These are phyloP conservation scores for Podila epigama DNA, from an alignment of 192 early-diverging fungal species.

Conservation along the genomic window DNA sequence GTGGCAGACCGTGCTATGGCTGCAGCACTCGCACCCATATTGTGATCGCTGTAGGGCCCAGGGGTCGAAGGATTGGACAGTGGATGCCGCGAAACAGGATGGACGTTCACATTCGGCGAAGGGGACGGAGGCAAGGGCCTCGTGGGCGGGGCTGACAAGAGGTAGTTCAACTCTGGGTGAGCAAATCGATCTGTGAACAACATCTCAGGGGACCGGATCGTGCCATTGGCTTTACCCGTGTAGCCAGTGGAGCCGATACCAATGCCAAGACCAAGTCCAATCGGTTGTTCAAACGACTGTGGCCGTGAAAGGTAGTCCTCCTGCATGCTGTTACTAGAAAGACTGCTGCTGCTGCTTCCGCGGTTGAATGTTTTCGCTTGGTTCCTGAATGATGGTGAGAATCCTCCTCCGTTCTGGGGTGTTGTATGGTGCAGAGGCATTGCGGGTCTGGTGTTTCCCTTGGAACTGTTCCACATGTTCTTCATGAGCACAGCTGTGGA, in stretches of 20 bases:
- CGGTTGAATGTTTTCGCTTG: not conserved
- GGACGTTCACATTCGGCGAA: not conserved
- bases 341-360: constrained; percentile 7
- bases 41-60: not conserved
- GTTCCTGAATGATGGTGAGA: not conserved
- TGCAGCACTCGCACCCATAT: not conserved
- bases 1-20: not conserved
- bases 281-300: not conserved
- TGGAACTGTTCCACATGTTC: constrained; percentile 16
- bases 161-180: not conserved
- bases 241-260: not conserved
- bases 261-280: not conserved
- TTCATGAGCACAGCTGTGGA: constrained; percentile 33
- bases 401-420: not conserved
- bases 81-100: not conserved
- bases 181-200: too few species aligned
- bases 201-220: too few species aligned
- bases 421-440: constrained; percentile 5
- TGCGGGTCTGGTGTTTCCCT: constrained; percentile 5
- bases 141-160: not conserved
- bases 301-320: not conserved
- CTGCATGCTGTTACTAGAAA: not conserved
- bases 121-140: not conserved
- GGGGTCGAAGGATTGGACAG: not conserved
- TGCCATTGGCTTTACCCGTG: too few species aligned